Conservation (phyloP, 1,139 yeast species). For the Hanseniaspora uvarum region DNA sequence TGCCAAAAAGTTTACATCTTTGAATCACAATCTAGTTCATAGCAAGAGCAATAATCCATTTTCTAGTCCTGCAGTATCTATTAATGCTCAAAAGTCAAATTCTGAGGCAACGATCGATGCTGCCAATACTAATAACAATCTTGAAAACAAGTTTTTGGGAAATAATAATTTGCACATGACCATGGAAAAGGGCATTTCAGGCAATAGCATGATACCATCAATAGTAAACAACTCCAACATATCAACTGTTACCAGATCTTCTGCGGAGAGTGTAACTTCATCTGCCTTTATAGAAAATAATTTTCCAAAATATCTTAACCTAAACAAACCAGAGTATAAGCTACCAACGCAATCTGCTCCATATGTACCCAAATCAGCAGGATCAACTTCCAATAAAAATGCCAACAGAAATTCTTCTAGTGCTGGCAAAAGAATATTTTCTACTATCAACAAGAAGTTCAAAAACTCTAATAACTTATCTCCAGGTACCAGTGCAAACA, state of each 20-base stretch:
- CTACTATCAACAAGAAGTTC: neutral
- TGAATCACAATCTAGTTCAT: neutral
- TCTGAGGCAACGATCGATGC: neutral
- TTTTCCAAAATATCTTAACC: conserved; percentile 1
- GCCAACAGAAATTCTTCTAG: neutral
- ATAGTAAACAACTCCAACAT: neutral
- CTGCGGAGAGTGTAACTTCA: conserved; percentile 14
- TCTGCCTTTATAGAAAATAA: conserved; percentile 14
- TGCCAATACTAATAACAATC: neutral
- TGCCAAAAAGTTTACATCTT: neutral
- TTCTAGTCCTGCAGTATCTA: neutral
- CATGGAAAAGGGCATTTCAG: neutral
- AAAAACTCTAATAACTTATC: neutral
- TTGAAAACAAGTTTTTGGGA: neutral
- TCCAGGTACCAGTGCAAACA: neutral
- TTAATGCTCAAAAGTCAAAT: neutral
- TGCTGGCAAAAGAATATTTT: conserved; percentile 2
- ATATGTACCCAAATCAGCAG: neutral
- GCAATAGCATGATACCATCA: neutral
- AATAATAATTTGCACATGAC: neutral
- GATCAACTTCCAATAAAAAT: neutral
- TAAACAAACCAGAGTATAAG: neutral
- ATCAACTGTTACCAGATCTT: neutral
- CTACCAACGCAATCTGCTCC: neutral
- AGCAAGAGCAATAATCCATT: neutral